phyloP scores from a whole-genome alignment of 805 yeast species.

The Wickerhamiella dianesei region DNA sequence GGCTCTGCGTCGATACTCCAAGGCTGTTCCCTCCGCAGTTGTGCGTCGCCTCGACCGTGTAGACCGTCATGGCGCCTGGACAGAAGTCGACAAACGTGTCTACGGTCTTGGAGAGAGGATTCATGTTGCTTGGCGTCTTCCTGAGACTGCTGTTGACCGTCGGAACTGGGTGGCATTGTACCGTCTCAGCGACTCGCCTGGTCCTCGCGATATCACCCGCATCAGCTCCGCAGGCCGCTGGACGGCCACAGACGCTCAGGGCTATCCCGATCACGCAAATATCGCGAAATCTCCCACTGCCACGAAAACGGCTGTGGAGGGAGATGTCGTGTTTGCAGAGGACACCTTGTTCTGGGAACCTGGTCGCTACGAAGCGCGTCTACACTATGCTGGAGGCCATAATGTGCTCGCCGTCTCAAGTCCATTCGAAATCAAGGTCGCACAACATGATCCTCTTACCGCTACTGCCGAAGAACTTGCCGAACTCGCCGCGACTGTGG shows the following conservation, averaged over 20 bases:
- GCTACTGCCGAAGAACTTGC: conserved; percentile 24
- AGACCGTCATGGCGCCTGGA: conserved; percentile 4
- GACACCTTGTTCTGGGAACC: conserved; percentile 45
- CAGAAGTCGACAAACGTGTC: conserved; percentile 16
- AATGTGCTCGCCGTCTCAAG: conserved; percentile 51
- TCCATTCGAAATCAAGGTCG: conserved; percentile 48
- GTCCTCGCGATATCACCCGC: conserved; percentile 20
- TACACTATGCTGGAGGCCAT: conserved; percentile 53
- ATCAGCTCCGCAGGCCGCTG: conserved; percentile 11
- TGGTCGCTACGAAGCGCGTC: conserved; percentile 63
- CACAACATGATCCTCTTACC: conserved; percentile 25
- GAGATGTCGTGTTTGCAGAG: conserved; percentile 37
- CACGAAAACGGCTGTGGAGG: conserved; percentile 20
- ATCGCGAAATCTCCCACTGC: conserved; percentile 6
- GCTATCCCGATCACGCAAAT: conserved; percentile 7
- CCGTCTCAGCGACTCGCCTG: conserved; percentile 41
- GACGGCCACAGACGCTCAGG: conserved; percentile 5
- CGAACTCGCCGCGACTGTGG: conserved; percentile 3
- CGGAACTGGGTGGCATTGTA: conserved; percentile 72
- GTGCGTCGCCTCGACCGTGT: background rate
- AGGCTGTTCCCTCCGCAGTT: background rate
- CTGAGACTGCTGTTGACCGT: conserved; percentile 27
- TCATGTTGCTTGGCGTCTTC: conserved; percentile 38
- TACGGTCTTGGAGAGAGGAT: conserved; percentile 40
- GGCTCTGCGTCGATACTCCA: conserved; percentile 22